These are phyloP conservation scores for Sedum album DNA, from an alignment of 164 flowering plant species.

Conservation along the genomic window DNA sequence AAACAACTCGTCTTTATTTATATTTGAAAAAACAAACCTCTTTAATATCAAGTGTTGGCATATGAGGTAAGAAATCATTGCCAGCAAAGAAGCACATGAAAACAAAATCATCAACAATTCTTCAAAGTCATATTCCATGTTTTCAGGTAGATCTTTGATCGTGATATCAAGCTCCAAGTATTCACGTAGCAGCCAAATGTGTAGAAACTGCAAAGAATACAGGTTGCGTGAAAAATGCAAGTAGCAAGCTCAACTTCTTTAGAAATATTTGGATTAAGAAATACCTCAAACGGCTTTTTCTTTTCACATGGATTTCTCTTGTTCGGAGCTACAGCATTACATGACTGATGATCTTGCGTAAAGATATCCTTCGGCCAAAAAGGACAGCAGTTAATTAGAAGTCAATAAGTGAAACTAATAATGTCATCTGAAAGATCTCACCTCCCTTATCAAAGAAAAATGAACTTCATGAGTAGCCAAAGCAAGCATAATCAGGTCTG, in stretches of 20 bases:
- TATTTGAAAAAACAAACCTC: slow-evolving; percentile 37
- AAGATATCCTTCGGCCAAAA: neutral
- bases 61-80: slow-evolving; percentile 52
- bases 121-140: slow-evolving; percentile 27
- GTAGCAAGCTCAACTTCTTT: neutral
- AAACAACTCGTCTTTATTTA: neutral
- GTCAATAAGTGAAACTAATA: too few relatives aligned
- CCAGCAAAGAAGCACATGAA: slow-evolving; percentile 50
- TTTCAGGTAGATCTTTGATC: slow-evolving; percentile 22
- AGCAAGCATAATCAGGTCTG: slow-evolving; percentile 49
- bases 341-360: neutral
- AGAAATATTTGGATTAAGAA: neutral
- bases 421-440: neutral
- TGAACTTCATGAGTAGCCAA: slow-evolving; percentile 36
- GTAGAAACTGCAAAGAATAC: slow-evolving; percentile 35
- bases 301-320: neutral
- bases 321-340: neutral
- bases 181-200: slow-evolving; percentile 42
- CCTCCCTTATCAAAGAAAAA: slow-evolving; percentile 42
- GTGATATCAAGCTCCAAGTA: slow-evolving; percentile 39
- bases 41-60: slow-evolving; percentile 41
- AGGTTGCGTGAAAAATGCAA: neutral
- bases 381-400: too few relatives aligned
- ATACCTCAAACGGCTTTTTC: neutral
- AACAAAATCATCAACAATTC: slow-evolving; percentile 44